phyloP scores from a whole-genome alignment of 2,329 filamentous ascomycete genomes.

The Aspergillus sp. region DNA sequence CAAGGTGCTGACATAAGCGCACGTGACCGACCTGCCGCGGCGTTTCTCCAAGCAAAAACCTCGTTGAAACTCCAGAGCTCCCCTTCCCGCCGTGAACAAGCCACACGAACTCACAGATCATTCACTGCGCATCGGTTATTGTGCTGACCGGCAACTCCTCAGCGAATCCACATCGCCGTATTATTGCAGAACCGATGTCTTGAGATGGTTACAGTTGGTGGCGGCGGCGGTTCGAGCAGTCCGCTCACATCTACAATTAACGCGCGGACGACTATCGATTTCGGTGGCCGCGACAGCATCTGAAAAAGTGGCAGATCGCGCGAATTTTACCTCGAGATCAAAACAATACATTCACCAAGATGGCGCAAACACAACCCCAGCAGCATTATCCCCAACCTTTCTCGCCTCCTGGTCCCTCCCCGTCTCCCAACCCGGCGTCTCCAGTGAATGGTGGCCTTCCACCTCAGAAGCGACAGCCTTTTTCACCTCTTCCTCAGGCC shows the following conservation, averaged over 20 bases:
- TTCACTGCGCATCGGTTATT: conserved; percentile 10
- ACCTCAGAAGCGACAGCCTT: conserved; percentile 64
- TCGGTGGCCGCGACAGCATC: conserved; percentile 15
- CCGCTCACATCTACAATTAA: conserved; percentile 28
- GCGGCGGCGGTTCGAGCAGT: conserved; percentile 32
- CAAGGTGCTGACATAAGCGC: conserved; percentile 10
- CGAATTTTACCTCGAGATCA: conserved; percentile 7
- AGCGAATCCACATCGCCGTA: background rate
- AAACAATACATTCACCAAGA: conserved; percentile 23
- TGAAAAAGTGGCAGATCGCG: conserved; percentile 13
- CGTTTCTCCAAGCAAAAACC: conserved; percentile 14
- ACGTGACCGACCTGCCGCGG: conserved; percentile 10
- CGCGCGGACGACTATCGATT: conserved; percentile 23
- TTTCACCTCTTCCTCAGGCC: conserved; percentile 63
- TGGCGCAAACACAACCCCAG: conserved; percentile 58
- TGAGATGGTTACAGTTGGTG: conserved; percentile 35
- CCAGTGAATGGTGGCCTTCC: conserved; percentile 47
- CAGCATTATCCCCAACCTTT: conserved; percentile 49
- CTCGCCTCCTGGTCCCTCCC: conserved; percentile 56
- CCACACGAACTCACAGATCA: conserved; percentile 5
- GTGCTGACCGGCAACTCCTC: conserved; percentile 2
- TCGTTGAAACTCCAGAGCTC: conserved; percentile 14
- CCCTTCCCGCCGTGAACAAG: conserved; percentile 15
- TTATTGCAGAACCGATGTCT: conserved; percentile 7
- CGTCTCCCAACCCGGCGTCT: conserved; percentile 55